Evolutionary conservation across 148 eudicot genomes (phyloP), one percentile per base, ranked within the genome.

Genomic region (Fagopyrum homotropicum): DNA sequence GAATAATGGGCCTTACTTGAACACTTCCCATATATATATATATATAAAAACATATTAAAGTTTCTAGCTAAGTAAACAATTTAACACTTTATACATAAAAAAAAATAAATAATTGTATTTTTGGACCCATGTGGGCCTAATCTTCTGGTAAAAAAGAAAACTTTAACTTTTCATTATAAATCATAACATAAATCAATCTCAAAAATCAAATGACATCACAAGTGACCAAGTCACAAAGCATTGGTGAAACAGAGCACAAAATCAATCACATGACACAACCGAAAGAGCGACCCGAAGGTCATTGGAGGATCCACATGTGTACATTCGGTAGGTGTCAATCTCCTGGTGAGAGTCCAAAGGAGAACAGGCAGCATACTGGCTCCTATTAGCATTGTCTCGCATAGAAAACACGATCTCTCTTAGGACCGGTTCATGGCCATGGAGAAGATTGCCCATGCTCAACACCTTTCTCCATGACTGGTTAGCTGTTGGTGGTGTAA

Each of bases 391-490:
- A 51, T 84, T 75, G 68, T 91, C 93, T 6, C 85, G 83, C 82
- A 82, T 81, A 11, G 85, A 83, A 75, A 93, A 93, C 49, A 89
- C 86, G 14, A 93, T 87, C 81, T 93, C 98, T 80, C 98, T 80
- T 2, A 88, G 73, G 54, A 79, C 85, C 4, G 98, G 98, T 76
- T 93, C 98, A 15, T 93, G 93, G 50, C 98, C 98, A 30, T 93
- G 90, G 10, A 93, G 90, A 76, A 91, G 95, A 84, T 93, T 91
- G 26, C 98, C 98, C 98, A 93, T 89, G 88, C 97, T 93, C 75
- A 91, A 68, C 47, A 88, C 97, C 80, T 88, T 93, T 82, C 98
- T 87, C 98, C 98, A 93, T 14, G 97, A 89, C 83, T 91, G 98
- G 79, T 86, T 91, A 17, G 89, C 87, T 22, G 88, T 91, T 29